Evolutionary conservation across 1,284 basidiomycete genomes (phyloP).

Genomic region (Boletus holoroseus): DNA sequence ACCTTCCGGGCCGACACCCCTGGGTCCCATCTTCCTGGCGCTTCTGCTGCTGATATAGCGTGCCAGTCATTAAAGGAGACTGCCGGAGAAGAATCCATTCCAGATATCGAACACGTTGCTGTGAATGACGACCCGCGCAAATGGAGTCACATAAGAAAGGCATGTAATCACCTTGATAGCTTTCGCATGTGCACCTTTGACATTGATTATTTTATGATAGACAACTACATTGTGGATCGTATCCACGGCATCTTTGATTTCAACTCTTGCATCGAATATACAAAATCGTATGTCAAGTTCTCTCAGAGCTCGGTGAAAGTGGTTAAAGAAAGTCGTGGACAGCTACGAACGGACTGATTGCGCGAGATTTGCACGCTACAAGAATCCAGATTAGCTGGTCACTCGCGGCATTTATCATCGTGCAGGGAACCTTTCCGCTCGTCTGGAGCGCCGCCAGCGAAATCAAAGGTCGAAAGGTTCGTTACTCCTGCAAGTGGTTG

Average conservation of each 20-base stretch:
- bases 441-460: slow-evolving; percentile 73
- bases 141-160: slow-evolving; percentile 70
- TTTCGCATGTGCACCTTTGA: background rate
- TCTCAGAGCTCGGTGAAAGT: slow-evolving; percentile 20
- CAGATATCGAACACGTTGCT: slow-evolving; percentile 62
- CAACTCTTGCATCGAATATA: slow-evolving; percentile 63
- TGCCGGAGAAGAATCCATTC: slow-evolving; percentile 3
- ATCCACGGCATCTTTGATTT: slow-evolving; percentile 58
- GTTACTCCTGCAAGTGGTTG: slow-evolving; percentile 15
- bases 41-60: slow-evolving; percentile 2
- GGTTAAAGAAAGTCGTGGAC: slow-evolving; percentile 1
- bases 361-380: slow-evolving; percentile 59
- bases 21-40: background rate
- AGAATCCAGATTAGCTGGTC: slow-evolving; percentile 67
- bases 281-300: slow-evolving; percentile 50
- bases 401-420: slow-evolving; percentile 72
- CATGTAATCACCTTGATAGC: slow-evolving; percentile 28
- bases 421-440: slow-evolving; percentile 68
- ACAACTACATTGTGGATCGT: slow-evolving; percentile 53
- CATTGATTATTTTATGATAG: slow-evolving; percentile 32
- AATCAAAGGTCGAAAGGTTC: slow-evolving; percentile 73
- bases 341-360: slow-evolving; percentile 67
- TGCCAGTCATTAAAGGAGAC: slow-evolving; percentile 1
- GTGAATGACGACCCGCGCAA: slow-evolving; percentile 74
- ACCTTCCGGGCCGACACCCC: background rate